Evolutionary conservation across 2,329 filamentous ascomycete genomes (phyloP).

Genomic region (Alternaria sp.): DNA sequence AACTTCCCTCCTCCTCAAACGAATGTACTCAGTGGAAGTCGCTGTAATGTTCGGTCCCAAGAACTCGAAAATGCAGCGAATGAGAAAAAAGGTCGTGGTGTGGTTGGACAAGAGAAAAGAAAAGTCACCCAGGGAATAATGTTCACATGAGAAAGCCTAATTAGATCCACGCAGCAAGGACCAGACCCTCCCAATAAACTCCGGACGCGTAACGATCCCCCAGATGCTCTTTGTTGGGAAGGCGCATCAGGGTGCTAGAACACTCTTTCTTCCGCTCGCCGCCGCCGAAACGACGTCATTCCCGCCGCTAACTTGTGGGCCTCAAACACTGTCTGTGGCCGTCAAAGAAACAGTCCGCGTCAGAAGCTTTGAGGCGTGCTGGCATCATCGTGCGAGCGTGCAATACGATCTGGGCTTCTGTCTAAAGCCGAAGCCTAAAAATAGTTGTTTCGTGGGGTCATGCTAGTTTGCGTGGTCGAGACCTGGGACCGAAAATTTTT

Average conservation of each 20-base stretch:
- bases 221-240: conserved; percentile 10
- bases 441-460: not conserved
- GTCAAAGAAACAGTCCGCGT: not conserved
- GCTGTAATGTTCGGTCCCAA: not conserved
- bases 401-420: not conserved
- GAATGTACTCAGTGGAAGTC: conserved; percentile 2
- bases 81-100: not conserved
- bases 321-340: not conserved
- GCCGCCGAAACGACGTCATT: conserved; percentile 12
- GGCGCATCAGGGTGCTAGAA: conserved; percentile 7
- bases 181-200: not conserved
- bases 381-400: not conserved
- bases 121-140: not conserved
- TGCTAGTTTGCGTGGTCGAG: not conserved
- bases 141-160: not conserved
- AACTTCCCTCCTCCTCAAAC: not conserved
- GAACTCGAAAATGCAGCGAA: not conserved
- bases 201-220: conserved; percentile 10
- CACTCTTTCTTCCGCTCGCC: conserved; percentile 9
- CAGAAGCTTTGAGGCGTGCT: not conserved
- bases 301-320: conserved; percentile 2
- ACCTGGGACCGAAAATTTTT: conserved; percentile 4
- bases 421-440: not conserved
- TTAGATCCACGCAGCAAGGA: not conserved
- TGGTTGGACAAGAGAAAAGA: not conserved